A percentile compares a stretch with the other conserved stretches of the same genome.
Evolutionary conservation across 1,139 yeast genomes (phyloP).

Genomic region (Kodamaea derodonti): DNA sequence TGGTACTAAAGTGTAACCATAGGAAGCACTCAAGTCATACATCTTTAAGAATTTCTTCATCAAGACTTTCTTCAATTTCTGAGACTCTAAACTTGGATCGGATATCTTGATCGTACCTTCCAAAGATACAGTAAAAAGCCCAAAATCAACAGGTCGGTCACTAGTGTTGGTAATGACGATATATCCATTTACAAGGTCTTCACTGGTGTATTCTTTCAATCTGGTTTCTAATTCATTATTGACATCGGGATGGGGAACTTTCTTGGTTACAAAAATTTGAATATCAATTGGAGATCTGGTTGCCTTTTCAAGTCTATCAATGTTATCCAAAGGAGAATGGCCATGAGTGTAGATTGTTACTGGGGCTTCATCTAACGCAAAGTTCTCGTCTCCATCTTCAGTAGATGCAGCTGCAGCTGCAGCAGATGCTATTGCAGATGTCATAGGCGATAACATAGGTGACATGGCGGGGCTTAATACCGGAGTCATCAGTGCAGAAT

Average conservation of each 20-base stretch:
- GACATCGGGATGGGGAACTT: conserved; percentile 34
- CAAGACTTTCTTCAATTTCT: conserved; percentile 27
- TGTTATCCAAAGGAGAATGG: conserved; percentile 43
- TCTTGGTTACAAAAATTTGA: conserved; percentile 42
- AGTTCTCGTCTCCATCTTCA: conserved; percentile 17
- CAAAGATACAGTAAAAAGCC: conserved; percentile 43
- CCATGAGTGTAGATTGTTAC: conserved; percentile 32
- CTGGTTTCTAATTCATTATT: conserved; percentile 38
- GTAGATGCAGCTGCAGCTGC: conserved; percentile 1
- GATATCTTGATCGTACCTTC: conserved; percentile 44
- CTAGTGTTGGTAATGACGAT: conserved; percentile 35
- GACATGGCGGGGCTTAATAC: conserved; percentile 9
- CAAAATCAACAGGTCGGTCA: conserved; percentile 38
- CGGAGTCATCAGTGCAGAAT: conserved; percentile 2
- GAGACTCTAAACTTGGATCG: conserved; percentile 18
- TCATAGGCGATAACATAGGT: conserved; percentile 12
- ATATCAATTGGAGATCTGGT: conserved; percentile 39
- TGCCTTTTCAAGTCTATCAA: conserved; percentile 36
- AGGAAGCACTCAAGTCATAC: conserved; percentile 47
- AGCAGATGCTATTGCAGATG: neutral
- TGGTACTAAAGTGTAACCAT: conserved; percentile 41
- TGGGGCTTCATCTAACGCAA: conserved; percentile 10
- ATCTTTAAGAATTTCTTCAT: conserved; percentile 45
- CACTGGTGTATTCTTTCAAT: conserved; percentile 42
- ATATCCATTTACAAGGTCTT: conserved; percentile 23